Evolutionary conservation across 768 basidiomycete species (phyloP).

Genomic region (Mycena alexandri): DNA sequence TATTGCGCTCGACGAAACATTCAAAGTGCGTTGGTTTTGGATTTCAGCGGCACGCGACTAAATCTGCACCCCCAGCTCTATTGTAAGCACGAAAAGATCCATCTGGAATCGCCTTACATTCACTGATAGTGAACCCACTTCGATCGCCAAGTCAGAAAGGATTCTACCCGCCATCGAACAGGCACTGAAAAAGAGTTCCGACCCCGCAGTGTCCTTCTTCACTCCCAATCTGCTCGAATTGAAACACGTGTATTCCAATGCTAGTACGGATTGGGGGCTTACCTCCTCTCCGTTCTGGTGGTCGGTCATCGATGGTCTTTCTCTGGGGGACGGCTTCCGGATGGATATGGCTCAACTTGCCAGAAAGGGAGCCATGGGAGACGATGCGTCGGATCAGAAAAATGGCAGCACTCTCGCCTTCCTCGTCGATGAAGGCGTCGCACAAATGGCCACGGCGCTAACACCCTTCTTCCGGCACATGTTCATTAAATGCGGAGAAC

Average conservation of each 20-base stretch:
- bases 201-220: conserved; percentile 72
- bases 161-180: conserved; percentile 75
- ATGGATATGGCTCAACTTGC: conserved; percentile 74
- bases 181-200: conserved; percentile 44
- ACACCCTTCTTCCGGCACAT: conserved; percentile 89
- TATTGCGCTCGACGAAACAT: conserved; percentile 64
- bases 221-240: conserved; percentile 93
- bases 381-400: conserved; percentile 44
- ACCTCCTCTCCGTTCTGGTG: conserved; percentile 74
- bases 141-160: conserved; percentile 79
- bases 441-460: conserved; percentile 84
- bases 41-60: background rate
- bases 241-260: conserved; percentile 63
- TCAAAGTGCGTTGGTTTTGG: conserved; percentile 60
- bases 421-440: conserved; percentile 76
- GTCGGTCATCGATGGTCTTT: conserved; percentile 71
- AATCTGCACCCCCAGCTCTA: conserved; percentile 65
- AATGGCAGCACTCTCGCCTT: conserved; percentile 64
- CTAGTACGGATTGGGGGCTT: conserved; percentile 48
- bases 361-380: conserved; percentile 56
- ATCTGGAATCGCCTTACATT: background rate
- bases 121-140: conserved; percentile 88
- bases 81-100: conserved; percentile 65
- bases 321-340: conserved; percentile 76
- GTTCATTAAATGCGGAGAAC: conserved; percentile 86